Base-by-base conservation (phyloP, 768 basidiomycete genomes). In the Suillus clintonianus region DNA sequence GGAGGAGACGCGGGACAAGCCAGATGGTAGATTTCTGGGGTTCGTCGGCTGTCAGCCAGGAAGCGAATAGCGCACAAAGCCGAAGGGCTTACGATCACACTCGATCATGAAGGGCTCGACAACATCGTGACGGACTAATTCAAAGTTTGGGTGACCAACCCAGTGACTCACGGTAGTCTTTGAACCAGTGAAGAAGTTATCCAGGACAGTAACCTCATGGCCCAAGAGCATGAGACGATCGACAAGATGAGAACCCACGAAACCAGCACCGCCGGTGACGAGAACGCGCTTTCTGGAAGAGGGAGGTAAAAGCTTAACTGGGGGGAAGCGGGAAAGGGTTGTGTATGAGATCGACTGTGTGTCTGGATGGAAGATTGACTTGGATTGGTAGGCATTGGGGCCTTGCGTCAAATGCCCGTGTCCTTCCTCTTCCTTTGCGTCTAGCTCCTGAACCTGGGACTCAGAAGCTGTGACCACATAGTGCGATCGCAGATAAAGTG, bases 161-260 rank as follows among this genome's bases (percentile, higher is more conserved):
- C 95, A 97, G 71, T 95, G 92, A 68, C 90, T 89, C 67, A 98
- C 92, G 59, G 95, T 97, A n/a, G 95, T 97, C 78, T 95, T 95
- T 61, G 92, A 92, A 17, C 97, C 97, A 30, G 96, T 98, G 82
- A 99, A 99, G 77, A 99, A 99, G 81, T 98, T 98, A 82, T 99
- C 97, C 62, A 97, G 79, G 67, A 98, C 97, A 62, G 94, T 95
- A 69, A 97, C 95, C 76, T 98, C 95, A 73, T 99, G 97, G 17
- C 97, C 97, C 59, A 99, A 87, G 66, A 98, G 85, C 95, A 99
- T 96, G 66, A 99, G 87, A 56, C 97, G 87, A 80, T 99, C 97
- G 60, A 99, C 93, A 55, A 99, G 88, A 79, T 99, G 97, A 37
- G 95, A 97, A 17, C 97, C 97, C 64, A 99, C 97, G 76, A 99